phyloP scores from a whole-genome alignment of 2,329 filamentous ascomycete species.

The Fusarium incarnatum region DNA sequence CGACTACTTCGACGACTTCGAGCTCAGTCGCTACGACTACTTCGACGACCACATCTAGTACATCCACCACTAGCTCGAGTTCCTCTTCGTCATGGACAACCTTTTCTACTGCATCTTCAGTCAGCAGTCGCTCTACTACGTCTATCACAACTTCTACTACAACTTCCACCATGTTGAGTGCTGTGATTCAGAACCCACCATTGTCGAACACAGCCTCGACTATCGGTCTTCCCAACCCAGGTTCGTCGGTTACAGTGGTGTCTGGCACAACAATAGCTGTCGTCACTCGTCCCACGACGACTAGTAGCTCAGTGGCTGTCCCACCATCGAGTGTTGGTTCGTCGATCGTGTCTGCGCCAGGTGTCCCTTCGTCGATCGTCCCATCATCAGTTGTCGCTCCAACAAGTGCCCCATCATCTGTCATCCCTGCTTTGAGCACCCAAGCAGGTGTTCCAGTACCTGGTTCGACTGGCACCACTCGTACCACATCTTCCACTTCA shows the following conservation, averaged over 20 bases:
- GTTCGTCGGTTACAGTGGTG: slow-evolving; percentile 27
- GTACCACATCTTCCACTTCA: background rate
- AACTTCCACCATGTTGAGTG: background rate
- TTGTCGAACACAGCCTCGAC: background rate
- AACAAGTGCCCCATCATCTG: background rate
- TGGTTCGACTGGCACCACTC: background rate
- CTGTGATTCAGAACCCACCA: background rate
- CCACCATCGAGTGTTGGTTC: background rate
- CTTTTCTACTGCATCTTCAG: background rate
- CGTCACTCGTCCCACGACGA: slow-evolving; percentile 32
- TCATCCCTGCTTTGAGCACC: background rate
- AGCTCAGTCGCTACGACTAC: background rate
- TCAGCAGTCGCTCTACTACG: background rate
- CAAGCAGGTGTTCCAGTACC: background rate
- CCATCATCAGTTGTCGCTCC: fast-evolving
- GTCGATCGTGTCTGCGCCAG: background rate
- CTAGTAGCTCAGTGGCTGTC: slow-evolving; percentile 38
- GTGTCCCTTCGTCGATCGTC: slow-evolving; percentile 1
- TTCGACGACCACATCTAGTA: background rate
- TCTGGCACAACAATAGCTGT: background rate
- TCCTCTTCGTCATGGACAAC: slow-evolving; percentile 8
- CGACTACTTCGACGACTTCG: background rate
- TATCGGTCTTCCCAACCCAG: background rate
- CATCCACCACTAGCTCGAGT: background rate
- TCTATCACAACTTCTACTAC: background rate